Evolutionary conservation across 1,139 yeast genomes (phyloP), one percentile per base, ranked within the genome.

Genomic region (Yarrowia galli): DNA sequence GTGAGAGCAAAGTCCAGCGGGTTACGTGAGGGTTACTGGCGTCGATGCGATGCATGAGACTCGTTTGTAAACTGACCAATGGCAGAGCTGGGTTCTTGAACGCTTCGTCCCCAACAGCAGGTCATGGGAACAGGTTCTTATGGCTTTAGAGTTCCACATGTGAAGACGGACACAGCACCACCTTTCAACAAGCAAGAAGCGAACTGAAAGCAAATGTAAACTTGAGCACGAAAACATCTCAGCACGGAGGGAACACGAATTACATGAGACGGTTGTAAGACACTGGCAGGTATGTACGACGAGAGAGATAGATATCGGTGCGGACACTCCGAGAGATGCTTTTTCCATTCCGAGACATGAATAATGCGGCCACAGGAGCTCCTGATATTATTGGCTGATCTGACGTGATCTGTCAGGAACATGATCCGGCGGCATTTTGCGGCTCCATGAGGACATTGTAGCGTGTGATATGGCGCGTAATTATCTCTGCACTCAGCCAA

Each of bases 151-250:
- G 61, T 54, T 53, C n/a, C 16, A 40, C 45, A 23, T 53, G 60
- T 35, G 38, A 46, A 46, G 51, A 46, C 51, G 6, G 42, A 49
- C 32, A 23, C 25, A 1, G 32, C 60, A 38, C 45, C 40, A 35
- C 36, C 36, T 12, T 35, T 35, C 22, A 20, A 3, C 10, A 18
- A 28, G 32, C 38, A 51, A 25, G 58, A 51, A 20, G 36, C 3
- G 45, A 53, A 53, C 45, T 38, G 60, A 53, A 54, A 54, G 36
- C 46, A 20, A 25, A 40, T 36, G 61, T 54, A 54, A 40, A 54
- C 43, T 18, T 25, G 36, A 20, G 46, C 61, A 54, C 18, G 61
- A 7, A 18, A 3, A 54, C 12, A 53, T 38, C 23, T 22, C 60
- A 53, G 60, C 4, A 22, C 56, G 60, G 45, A 5, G n/a, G 32